Conservation (phyloP, 2,329 filamentous ascomycete species). For the Anthostomella pinea region DNA sequence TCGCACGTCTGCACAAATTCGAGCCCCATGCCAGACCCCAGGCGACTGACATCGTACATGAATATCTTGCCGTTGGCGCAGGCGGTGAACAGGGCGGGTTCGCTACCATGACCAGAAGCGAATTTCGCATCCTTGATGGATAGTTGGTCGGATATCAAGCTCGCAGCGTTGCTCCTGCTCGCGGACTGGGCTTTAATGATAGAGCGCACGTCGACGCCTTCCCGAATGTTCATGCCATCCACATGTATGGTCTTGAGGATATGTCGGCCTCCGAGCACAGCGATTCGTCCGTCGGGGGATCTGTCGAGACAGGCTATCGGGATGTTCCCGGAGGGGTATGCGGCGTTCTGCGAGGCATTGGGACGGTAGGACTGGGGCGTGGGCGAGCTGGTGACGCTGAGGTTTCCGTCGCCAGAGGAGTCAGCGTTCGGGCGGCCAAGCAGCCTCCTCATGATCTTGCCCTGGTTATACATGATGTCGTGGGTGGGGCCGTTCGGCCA, state of each 20-base stretch:
- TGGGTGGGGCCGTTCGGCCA: conserved; percentile 26
- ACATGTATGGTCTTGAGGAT: conserved; percentile 59
- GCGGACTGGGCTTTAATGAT: conserved; percentile 51
- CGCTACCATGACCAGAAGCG: conserved; percentile 41
- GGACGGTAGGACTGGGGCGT: conserved; percentile 47
- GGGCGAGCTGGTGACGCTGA: conserved; percentile 46
- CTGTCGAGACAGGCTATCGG: conserved; percentile 58
- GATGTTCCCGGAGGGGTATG: conserved; percentile 47
- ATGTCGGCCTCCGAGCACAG: conserved; percentile 57
- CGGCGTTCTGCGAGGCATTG: conserved; percentile 53
- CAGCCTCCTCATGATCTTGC: conserved; percentile 59
- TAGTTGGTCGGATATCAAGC: conserved; percentile 53
- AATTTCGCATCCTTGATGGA: conserved; percentile 64
- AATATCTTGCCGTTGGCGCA: conserved; percentile 64
- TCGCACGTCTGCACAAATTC: conserved; percentile 58
- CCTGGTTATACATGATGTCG: conserved; percentile 50
- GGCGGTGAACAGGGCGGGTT: conserved; percentile 58
- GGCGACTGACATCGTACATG: conserved; percentile 56
- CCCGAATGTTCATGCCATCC: conserved; percentile 51
- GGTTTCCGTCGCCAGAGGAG: conserved; percentile 43
- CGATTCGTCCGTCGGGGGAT: conserved; percentile 53
- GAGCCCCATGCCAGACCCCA: conserved; percentile 45
- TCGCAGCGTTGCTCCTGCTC: conserved; percentile 37
- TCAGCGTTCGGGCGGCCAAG: conserved; percentile 53
- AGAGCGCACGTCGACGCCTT: conserved; percentile 57